Conservation (phyloP, 2,329 filamentous ascomycete species). For the Ophiosphaerella korrae region DNA sequence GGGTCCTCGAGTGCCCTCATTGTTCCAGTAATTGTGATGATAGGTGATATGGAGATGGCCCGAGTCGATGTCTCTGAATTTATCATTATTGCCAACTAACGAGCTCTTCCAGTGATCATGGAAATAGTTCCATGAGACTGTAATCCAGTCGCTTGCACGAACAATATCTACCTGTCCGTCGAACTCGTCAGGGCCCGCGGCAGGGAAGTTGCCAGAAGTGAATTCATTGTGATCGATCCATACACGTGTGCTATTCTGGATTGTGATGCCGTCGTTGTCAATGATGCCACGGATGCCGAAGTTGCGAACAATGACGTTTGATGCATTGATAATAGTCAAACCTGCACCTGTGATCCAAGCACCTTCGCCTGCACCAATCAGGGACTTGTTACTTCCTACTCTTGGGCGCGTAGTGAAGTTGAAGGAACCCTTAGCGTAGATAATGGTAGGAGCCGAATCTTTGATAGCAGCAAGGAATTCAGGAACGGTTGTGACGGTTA, state of each 20-base stretch:
- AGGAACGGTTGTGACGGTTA: constrained; percentile 34
- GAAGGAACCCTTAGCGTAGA: constrained; percentile 53
- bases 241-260: constrained; percentile 62
- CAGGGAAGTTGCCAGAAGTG: constrained; percentile 59
- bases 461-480: constrained; percentile 35
- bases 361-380: constrained; percentile 49
- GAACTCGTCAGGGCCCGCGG: constrained; percentile 67
- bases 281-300: constrained; percentile 63
- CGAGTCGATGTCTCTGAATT: constrained; percentile 61
- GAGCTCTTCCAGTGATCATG: constrained; percentile 68
- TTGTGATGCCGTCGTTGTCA: constrained; percentile 64
- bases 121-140: constrained; percentile 58
- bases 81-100: constrained; percentile 65
- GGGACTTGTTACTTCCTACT: constrained; percentile 52
- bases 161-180: constrained; percentile 69
- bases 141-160: constrained; percentile 67
- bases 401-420: constrained; percentile 50
- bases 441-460: constrained; percentile 37
- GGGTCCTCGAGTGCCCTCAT: constrained; percentile 67
- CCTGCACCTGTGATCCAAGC: constrained; percentile 53
- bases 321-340: constrained; percentile 57
- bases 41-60: constrained; percentile 69
- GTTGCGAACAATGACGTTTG: constrained; percentile 69
- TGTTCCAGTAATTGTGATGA: constrained; percentile 69
- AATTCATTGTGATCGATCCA: constrained; percentile 72